A percentile compares a stretch with the other conserved stretches of the same genome.
phyloP scores from a whole-genome alignment of 139 green algal genomes.

The Picochlorum costavermella region DNA sequence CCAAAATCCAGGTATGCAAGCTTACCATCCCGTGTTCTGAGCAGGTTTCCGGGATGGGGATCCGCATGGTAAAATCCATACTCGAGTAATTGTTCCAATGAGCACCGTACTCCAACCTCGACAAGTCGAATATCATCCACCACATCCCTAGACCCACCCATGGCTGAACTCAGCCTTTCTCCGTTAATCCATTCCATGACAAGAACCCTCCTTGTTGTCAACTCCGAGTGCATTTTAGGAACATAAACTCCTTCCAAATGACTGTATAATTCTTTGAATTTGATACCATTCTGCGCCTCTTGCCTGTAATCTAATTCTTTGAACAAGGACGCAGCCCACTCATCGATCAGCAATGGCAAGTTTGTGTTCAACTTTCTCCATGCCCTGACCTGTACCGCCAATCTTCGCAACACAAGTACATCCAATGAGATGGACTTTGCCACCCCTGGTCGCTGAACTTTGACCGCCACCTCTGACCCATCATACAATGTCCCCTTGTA shows the following conservation, averaged over 20 bases:
- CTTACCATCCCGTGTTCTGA: constrained; percentile 31
- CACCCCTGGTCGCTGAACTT: constrained; percentile 81
- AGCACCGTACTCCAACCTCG: constrained; percentile 54
- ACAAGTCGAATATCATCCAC: constrained; percentile 75
- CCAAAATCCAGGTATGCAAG: constrained; percentile 75
- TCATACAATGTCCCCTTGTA: constrained; percentile 39
- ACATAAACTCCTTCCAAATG: constrained; percentile 55
- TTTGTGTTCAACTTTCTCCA: constrained; percentile 68
- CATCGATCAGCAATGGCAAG: constrained; percentile 76
- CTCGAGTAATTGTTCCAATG: constrained; percentile 71
- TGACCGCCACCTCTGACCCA: constrained; percentile 56
- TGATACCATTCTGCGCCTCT: constrained; percentile 64
- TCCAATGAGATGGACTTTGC: constrained; percentile 67
- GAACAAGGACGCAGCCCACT: constrained; percentile 74
- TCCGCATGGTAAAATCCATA: constrained; percentile 49
- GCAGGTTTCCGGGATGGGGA: constrained; percentile 67
- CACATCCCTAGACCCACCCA: background rate
- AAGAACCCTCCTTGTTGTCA: constrained; percentile 54
- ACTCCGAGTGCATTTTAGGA: constrained; percentile 36
- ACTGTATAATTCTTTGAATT: constrained; percentile 47
- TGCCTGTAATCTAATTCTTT: constrained; percentile 78
- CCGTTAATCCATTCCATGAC: constrained; percentile 91
- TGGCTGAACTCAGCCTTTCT: constrained; percentile 35
- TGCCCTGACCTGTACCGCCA: constrained; percentile 11
- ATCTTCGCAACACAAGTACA: constrained; percentile 65